phyloP scores from a whole-genome alignment of 2,329 filamentous ascomycete genomes.

The Fulvia fulva region DNA sequence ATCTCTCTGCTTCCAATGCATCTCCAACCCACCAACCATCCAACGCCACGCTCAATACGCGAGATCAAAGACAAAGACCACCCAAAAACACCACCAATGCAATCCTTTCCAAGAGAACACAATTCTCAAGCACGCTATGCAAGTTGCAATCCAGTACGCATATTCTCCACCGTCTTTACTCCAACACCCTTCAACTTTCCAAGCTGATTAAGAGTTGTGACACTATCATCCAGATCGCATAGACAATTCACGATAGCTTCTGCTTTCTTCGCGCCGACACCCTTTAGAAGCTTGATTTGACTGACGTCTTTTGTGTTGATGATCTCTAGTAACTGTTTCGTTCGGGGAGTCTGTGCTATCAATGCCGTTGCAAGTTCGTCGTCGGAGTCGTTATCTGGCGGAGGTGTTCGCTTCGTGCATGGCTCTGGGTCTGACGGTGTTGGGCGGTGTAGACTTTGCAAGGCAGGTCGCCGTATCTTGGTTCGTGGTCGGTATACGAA shows the following conservation, averaged over 20 bases:
- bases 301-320: conserved; percentile 68
- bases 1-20: not conserved
- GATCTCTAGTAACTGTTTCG: conserved; percentile 61
- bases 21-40: not conserved
- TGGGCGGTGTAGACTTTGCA: conserved; percentile 13
- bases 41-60: not conserved
- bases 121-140: not conserved
- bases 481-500: conserved; percentile 38
- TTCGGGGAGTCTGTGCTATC: conserved; percentile 50
- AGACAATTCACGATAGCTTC: conserved; percentile 48
- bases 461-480: conserved; percentile 30
- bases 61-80: not conserved
- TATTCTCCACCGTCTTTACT: conserved; percentile 49
- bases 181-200: conserved; percentile 48
- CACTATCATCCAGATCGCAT: conserved; percentile 41
- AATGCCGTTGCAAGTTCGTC: conserved; percentile 29
- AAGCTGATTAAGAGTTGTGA: conserved; percentile 42
- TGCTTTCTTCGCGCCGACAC: conserved; percentile 70
- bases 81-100: not conserved
- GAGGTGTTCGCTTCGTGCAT: conserved; percentile 15
- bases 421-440: not conserved
- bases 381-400: conserved; percentile 26
- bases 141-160: conserved; percentile 40
- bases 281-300: conserved; percentile 63
- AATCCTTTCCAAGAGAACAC: no score